Evolutionary conservation across 805 yeast genomes (phyloP), one percentile per base, ranked within the genome.

Genomic region (Metschnikowia baotianmanensis): DNA sequence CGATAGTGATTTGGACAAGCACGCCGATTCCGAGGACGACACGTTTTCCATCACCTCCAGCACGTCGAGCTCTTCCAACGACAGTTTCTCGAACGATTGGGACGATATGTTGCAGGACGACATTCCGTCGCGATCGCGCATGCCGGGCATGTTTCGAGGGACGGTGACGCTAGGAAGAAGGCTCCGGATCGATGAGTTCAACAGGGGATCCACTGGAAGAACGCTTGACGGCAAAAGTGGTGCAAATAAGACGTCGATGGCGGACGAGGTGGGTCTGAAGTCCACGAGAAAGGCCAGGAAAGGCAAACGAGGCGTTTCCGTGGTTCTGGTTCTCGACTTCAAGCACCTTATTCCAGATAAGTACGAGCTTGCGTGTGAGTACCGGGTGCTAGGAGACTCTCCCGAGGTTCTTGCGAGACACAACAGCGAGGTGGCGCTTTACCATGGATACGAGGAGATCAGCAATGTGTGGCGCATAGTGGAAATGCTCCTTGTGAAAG

Each of bases 401-500:
- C 84, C 93, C 0, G 82, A 77, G 36, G 72, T 70, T 23, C 60
- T 87, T 42, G 88, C 95, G 0, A 57, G 67, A 8, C 78, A 83
- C 56, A 90, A 91, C 56, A 79, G 88, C 1, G 63, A 66, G 17
- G 82, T 90, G 2, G 95, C 96, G 1, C 67, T 67, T 19, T 73
- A 74, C 36, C 70, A 76, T 61, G 87, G 86, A 0, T 72, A 76
- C 36, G 63, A 63, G 6, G 87, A 80, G 17, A 69, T 87, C 2
- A 80, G 85, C 6, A 82, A 83, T 47, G 80, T 85, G 21, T 90
- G 97, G 97, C 75, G 69, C 45, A 64, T 83, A 10, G 52, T 85
- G 13, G 75, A 73, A 22, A 60, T 65, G 35, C 4, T 39, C n/a
- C 34, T 39, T 12, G 44, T 43, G 6, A 76, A 74, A 40, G 76